Evolutionary conservation across 2,329 filamentous ascomycete genomes (phyloP).

Genomic region (Talaromyces amestolkiae): DNA sequence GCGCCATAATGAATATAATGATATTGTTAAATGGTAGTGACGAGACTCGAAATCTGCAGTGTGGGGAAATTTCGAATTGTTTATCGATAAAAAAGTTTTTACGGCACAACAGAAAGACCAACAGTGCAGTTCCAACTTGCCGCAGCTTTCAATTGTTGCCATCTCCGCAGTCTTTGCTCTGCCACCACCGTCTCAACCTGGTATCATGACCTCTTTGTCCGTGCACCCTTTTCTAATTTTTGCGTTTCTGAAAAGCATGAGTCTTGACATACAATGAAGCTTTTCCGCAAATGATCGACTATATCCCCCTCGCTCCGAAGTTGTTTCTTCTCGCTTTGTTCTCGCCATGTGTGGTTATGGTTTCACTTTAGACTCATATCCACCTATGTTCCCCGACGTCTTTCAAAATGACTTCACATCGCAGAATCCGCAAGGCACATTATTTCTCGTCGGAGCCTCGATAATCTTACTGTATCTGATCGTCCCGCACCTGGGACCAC

Average conservation of each 20-base stretch:
- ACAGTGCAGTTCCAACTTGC: constrained; percentile 24
- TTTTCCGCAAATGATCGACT: constrained; percentile 5
- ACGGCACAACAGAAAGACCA: constrained; percentile 29
- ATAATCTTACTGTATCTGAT: constrained; percentile 31
- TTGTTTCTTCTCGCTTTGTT: not conserved
- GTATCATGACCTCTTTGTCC: not conserved
- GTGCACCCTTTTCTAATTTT: not conserved
- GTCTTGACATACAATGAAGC: constrained; percentile 13
- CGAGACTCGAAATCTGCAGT: constrained; percentile 7
- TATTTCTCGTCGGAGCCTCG: constrained; percentile 28
- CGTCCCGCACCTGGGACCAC: constrained; percentile 31
- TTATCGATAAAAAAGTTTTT: constrained; percentile 39
- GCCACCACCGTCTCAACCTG: not conserved
- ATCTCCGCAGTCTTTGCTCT: not conserved
- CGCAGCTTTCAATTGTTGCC: constrained; percentile 14
- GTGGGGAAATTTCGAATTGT: constrained; percentile 26
- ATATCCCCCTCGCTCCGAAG: not conserved
- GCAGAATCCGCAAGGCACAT: constrained; percentile 31
- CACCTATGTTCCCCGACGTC: constrained; percentile 24
- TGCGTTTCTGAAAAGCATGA: not conserved
- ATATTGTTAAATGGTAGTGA: not conserved
- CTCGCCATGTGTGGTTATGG: constrained; percentile 36
- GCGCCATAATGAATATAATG: constrained; percentile 34
- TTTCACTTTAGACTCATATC: constrained; percentile 29
- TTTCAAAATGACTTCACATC: constrained; percentile 35